Evolutionary conservation across 768 basidiomycete genomes (phyloP), one percentile per base, ranked within the genome.

Genomic region (Tricholoma matsutake): DNA sequence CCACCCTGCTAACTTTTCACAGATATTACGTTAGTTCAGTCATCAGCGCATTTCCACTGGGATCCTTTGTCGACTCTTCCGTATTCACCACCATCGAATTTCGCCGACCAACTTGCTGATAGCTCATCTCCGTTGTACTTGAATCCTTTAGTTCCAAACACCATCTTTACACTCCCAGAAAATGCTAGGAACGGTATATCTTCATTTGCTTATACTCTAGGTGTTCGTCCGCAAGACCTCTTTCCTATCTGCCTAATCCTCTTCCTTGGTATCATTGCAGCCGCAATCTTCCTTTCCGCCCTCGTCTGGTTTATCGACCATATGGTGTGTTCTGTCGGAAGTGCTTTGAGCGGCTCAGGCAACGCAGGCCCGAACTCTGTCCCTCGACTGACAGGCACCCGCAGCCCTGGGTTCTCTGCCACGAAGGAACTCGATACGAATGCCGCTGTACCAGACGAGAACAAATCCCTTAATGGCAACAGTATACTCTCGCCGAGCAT

Each of bases 141-240:
- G 64, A 78, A 96, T 68, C 64, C 82, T 1, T 73, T 78, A 22
- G 78, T 84, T 14, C 82, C 88, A 18, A 97, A 97, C 68, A 76
- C 81, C 31, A 78, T 96, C 49, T 92, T 90, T 77, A 83, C 82
- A 60, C 83, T 92, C 59, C 88, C 89, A 8, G 66, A 75, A 11
- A 79, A 86, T 65, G 76, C 81, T 6, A 81, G 87, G 0, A 67
- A 77, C 8, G 96, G 96, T 2, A 86, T 99, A 49, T 78, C 85
- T 14, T 88, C 91, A 2, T 96, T 96, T 70, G 92, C 95, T 1
- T 88, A 87, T 69, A 82, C 91, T 11, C 76, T 96, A 43, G 97
- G 96, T 31, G 70, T 98, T 4, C 85, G 86, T 11, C 90, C 91
- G 1, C 81, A 86, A 68, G 91, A 97, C 69, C 79, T 95, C 52